Base-by-base conservation (phyloP, 169 alveolate genomes). In the Theileria sp. region DNA sequence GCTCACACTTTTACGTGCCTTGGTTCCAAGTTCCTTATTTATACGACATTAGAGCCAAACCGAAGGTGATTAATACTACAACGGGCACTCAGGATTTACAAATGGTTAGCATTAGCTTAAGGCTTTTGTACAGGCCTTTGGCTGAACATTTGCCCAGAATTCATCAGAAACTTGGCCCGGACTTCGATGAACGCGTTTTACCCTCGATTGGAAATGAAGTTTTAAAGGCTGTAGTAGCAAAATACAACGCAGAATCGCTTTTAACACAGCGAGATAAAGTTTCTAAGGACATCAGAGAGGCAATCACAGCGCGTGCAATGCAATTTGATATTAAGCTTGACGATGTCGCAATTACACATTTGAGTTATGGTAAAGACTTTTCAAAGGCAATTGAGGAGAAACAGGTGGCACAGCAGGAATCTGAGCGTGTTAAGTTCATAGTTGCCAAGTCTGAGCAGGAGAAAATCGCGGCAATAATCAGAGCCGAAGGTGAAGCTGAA, bases 171-270 rank as follows among this genome's bases (percentile, higher is more conserved):
- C 81, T 97, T 30, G 99, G 99, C 21, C 96, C 96, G n/a, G 99
- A 97, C 87, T 97, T 95, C 83, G 99, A 97, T 84, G 98, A 96
- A 72, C 91, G 98, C 60, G 99, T 97, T 51, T 92, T 97, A 36
- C 99, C 99, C 7, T 97, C 99, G 0, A 95, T 97, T 75, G 98
- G 98, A 64, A 97, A 97, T 88, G 99, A 97, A 92, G 98, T 97
- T 36, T 87, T 97, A 60, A 96, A 96, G 92, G 98, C 99, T 10
- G 98, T 95, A 23, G 98, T 96, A 0, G 99, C 99, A 17, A 93
- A 95, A 80, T 93, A 93, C 74, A 94, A 97, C 62, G 99, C 99
- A n/a, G 96, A 97, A 80, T 92, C 96, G 62, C 93, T 97, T 68
- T 94, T 97, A 75, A 95, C 99, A 21, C 96, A 97, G 92, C 92